These are phyloP conservation scores for Calonectria hawksworthii DNA, from an alignment of 2,329 filamentous ascomycete species.

Conservation along the genomic window DNA sequence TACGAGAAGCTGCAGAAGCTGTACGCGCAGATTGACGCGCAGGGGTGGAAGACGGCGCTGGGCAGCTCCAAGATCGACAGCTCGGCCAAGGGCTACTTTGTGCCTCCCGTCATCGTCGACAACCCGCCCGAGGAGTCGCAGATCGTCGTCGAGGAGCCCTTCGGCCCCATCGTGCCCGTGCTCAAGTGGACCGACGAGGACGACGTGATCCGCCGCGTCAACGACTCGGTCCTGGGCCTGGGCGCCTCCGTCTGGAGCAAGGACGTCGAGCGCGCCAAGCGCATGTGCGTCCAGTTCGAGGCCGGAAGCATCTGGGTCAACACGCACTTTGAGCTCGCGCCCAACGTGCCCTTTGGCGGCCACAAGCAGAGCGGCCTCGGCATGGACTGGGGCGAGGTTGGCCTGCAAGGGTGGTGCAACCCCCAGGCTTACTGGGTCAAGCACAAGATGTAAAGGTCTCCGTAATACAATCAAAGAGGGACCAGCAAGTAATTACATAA, in stretches of 20 bases:
- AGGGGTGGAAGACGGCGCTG: constrained; percentile 56
- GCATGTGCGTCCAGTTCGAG: constrained; percentile 67
- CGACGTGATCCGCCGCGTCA: constrained; percentile 70
- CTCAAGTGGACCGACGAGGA: constrained; percentile 72
- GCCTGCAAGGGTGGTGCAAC: constrained; percentile 35
- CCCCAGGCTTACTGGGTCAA: constrained; percentile 28
- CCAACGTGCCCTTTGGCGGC: constrained; percentile 61
- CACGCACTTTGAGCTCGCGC: constrained; percentile 55
- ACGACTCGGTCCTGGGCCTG: constrained; percentile 65
- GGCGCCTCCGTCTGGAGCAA: constrained; percentile 71
- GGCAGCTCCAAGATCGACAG: constrained; percentile 36
- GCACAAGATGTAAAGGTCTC: neutral
- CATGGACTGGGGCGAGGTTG: constrained; percentile 56
- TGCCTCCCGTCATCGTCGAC: constrained; percentile 71
- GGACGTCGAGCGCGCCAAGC: constrained; percentile 64
- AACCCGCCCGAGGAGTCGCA: constrained; percentile 70
- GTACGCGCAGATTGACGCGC: constrained; percentile 63
- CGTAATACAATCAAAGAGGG: too few species aligned
- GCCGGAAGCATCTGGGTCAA: constrained; percentile 75
- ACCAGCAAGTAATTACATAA: too few species aligned
- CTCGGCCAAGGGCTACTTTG: constrained; percentile 64
- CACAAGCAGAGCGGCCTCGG: constrained; percentile 67
- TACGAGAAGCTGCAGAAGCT: constrained; percentile 58
- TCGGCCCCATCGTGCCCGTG: constrained; percentile 73
- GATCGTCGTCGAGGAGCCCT: constrained; percentile 69